Evolutionary conservation across 83 land plant species (phyloP).

Genomic region (Isoetes engelmannii): DNA sequence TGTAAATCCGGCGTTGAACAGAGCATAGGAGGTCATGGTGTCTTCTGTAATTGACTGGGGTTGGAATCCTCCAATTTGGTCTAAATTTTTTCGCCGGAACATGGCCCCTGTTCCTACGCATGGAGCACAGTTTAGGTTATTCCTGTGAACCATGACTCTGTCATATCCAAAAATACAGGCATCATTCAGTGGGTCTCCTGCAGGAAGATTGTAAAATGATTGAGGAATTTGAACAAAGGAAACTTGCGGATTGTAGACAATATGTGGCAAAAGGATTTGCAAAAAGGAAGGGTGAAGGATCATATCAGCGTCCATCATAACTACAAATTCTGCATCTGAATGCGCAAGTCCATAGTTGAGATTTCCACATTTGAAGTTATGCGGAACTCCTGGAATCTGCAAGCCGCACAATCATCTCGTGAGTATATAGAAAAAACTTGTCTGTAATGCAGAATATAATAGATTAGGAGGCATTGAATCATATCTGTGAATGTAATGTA

Average conservation of each 20-base stretch:
- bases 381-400: background rate
- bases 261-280: constrained; percentile 6
- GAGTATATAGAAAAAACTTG: too few species aligned
- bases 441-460: too few species aligned
- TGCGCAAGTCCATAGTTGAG: constrained; percentile 18
- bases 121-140: background rate
- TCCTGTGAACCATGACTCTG: constrained; percentile 13
- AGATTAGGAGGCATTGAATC: too few species aligned
- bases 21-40: constrained; percentile 12
- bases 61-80: constrained; percentile 14
- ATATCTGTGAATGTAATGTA: too few species aligned
- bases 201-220: constrained; percentile 15
- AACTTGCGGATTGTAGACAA: constrained; percentile 7
- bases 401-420: too few species aligned
- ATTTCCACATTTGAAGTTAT: constrained; percentile 16
- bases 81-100: constrained; percentile 15
- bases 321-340: constrained; percentile 17
- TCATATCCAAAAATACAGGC: constrained; percentile 12
- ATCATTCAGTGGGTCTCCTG: constrained; percentile 18
- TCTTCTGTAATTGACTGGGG: constrained; percentile 17
- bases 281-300: constrained; percentile 9
- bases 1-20: constrained; percentile 15
- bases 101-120: constrained; percentile 19
- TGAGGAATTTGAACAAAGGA: constrained; percentile 17
- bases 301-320: constrained; percentile 17